These are phyloP conservation scores for Camellia sinensis DNA, from an alignment of 148 eudicot species.

Conservation along the genomic window DNA sequence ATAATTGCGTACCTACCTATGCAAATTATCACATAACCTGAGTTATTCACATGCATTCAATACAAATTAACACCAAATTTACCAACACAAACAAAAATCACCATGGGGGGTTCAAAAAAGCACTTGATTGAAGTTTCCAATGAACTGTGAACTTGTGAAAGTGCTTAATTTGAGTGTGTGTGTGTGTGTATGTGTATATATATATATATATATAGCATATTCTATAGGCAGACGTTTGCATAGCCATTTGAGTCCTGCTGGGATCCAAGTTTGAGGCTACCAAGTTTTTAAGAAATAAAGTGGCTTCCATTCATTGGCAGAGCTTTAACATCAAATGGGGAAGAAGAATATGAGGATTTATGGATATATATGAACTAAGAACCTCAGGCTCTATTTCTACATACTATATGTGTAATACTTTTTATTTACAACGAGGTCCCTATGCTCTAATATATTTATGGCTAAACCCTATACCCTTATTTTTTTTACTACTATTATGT, in stretches of 20 bases:
- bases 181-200: too few relatives aligned
- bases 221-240: slow-evolving; percentile 15
- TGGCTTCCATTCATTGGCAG: neutral
- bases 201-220: neutral
- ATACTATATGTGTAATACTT: too few relatives aligned
- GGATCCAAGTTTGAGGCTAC: neutral
- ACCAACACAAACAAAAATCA: neutral
- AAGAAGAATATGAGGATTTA: neutral
- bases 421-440: too few relatives aligned
- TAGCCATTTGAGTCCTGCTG: slow-evolving; percentile 7
- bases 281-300: neutral
- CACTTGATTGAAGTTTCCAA: neutral
- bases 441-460: too few relatives aligned
- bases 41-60: too few relatives aligned
- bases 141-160: neutral
- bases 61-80: too few relatives aligned
- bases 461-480: too few relatives aligned
- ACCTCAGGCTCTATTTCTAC: too few relatives aligned
- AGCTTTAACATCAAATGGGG: neutral
- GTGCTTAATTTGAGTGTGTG: neutral
- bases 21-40: too few relatives aligned
- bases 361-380: too few relatives aligned
- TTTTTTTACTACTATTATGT: too few relatives aligned
- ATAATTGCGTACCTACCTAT: too few relatives aligned
- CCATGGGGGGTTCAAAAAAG: neutral